phyloP scores from a whole-genome alignment of 2,329 filamentous ascomycete species.

The Atkinsonella texensis region DNA sequence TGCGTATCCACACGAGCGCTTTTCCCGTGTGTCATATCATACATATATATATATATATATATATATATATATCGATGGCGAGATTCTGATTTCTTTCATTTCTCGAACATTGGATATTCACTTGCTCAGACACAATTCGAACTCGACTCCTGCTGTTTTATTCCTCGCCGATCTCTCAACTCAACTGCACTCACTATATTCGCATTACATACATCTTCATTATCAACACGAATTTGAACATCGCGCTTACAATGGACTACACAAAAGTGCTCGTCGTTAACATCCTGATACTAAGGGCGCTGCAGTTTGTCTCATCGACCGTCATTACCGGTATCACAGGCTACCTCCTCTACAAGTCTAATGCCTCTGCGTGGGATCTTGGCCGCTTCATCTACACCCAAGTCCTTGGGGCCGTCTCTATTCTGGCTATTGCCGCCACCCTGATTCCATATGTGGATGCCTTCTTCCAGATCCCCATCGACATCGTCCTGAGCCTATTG shows the following conservation, averaged over 20 bases:
- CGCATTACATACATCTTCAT: not conserved
- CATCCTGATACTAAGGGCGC: slow-evolving; percentile 12
- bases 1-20: not conserved
- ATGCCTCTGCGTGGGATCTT: slow-evolving; percentile 30
- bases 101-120: not conserved
- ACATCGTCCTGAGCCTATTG: slow-evolving; percentile 48
- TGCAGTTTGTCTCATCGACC: slow-evolving; percentile 47
- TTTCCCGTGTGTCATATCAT: not conserved
- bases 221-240: not conserved
- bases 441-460: slow-evolving; percentile 51
- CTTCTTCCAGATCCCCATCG: slow-evolving; percentile 55
- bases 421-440: slow-evolving; percentile 52
- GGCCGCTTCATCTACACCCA: slow-evolving; percentile 59
- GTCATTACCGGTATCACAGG: slow-evolving; percentile 55
- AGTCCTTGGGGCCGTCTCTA: slow-evolving; percentile 52
- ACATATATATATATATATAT: not conserved
- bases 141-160: not conserved
- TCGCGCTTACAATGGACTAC: not conserved
- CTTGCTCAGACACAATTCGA: not conserved
- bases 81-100: not conserved
- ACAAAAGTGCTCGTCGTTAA: slow-evolving; percentile 9
- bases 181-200: not conserved
- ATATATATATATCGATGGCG: not conserved
- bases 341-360: slow-evolving; percentile 39
- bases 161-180: not conserved